Conservation (phyloP, 805 yeast species). For the Yamadazyma takamatsuzukensis region DNA sequence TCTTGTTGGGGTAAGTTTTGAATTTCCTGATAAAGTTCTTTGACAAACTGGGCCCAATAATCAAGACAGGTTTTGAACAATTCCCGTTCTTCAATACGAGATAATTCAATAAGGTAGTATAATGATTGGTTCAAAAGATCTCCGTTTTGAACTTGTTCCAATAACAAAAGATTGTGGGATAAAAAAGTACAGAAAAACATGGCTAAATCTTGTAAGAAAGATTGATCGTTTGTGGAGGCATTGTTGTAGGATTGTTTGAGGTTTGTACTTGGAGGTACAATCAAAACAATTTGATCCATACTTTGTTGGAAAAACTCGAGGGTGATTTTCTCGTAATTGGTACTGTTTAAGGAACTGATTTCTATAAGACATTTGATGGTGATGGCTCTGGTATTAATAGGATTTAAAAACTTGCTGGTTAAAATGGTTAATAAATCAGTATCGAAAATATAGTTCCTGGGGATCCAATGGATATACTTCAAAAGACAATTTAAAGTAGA, state of each 20-base stretch:
- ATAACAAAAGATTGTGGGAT: conserved; percentile 61
- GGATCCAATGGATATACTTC: conserved; percentile 93
- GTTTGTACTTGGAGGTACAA: conserved; percentile 72
- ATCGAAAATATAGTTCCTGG: conserved; percentile 83
- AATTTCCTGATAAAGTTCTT: conserved; percentile 77
- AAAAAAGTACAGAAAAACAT: conserved; percentile 86
- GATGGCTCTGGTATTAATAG: conserved; percentile 75
- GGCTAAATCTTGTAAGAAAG: conserved; percentile 91
- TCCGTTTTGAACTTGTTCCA: conserved; percentile 51
- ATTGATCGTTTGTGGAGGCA: conserved; percentile 83
- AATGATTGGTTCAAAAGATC: conserved; percentile 70
- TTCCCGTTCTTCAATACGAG: conserved; percentile 93
- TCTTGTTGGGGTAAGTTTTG: conserved; percentile 73
- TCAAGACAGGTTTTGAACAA: conserved; percentile 92
- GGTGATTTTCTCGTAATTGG: conserved; percentile 53
- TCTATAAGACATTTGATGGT: conserved; percentile 93
- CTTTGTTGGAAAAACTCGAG: conserved; percentile 67
- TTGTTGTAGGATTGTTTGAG: conserved; percentile 65
- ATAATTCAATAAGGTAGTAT: conserved; percentile 75
- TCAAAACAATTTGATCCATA: conserved; percentile 62
- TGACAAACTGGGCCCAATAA: conserved; percentile 89
- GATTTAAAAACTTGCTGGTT: conserved; percentile 70
- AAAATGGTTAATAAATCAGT: conserved; percentile 73
- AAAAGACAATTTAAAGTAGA: conserved; percentile 81
- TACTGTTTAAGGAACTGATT: conserved; percentile 65